Conservation (phyloP, 306 rosid genomes). For the Canavalia ensiformis region DNA sequence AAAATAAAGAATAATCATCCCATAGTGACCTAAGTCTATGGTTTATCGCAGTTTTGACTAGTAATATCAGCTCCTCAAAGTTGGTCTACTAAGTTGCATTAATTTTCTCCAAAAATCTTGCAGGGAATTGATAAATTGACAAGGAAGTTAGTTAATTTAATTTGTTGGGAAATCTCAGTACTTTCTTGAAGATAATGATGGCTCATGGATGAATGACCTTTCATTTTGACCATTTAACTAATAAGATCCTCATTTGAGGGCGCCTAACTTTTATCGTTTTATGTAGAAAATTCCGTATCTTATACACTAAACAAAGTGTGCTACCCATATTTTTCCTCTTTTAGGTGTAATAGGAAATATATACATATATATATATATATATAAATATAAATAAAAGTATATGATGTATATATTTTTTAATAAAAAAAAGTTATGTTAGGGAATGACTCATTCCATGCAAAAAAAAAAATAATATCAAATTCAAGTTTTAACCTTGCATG, state of each 20-base stretch:
- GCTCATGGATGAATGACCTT: not conserved
- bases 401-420: not conserved
- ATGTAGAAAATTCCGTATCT: constrained; percentile 23
- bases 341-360: constrained; percentile 27
- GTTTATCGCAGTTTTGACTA: not conserved
- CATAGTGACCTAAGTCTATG: not conserved
- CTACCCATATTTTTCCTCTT: not conserved
- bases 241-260: constrained; percentile 10
- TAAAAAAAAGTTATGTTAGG: not conserved
- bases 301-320: not conserved
- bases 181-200: constrained; percentile 28
- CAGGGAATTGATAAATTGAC: constrained; percentile 18
- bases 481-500: not conserved
- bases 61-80: not conserved
- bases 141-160: constrained; percentile 16
- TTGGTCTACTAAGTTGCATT: constrained; percentile 11
- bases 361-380: not conserved
- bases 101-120: constrained; percentile 13
- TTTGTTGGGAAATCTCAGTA: not conserved
- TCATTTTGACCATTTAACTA: constrained; percentile 33
- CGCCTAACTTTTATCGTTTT: constrained; percentile 47
- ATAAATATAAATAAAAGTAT: too few relatives aligned
- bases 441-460: not conserved
- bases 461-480: not conserved
- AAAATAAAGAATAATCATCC: not conserved